Percentiles rank a stretch among this genome's conserved stretches.
These are phyloP conservation scores for Wickerhamomyces hampshirensis DNA, from an alignment of 805 yeast genomes.

Conservation along the genomic window DNA sequence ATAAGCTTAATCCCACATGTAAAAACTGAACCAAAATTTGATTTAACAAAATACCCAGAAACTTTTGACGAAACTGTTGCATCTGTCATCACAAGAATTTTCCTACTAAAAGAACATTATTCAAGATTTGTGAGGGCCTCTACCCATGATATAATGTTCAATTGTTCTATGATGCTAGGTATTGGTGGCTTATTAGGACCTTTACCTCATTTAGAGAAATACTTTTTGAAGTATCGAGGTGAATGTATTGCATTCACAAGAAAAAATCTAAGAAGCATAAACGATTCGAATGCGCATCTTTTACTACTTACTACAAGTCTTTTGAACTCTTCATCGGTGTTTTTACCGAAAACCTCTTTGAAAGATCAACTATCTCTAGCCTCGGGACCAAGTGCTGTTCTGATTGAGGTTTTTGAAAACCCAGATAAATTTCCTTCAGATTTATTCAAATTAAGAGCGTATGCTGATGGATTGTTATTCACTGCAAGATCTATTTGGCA, in stretches of 20 bases:
- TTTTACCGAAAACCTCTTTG: constrained; percentile 3
- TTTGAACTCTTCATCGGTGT: constrained; percentile 10
- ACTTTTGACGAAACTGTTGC: constrained; percentile 17
- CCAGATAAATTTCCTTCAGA: constrained; percentile 14
- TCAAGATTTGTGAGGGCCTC: constrained; percentile 1
- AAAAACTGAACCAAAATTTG: constrained; percentile 7
- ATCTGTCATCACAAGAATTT: constrained; percentile 12
- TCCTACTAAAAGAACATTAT: constrained; percentile 7
- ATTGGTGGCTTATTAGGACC: constrained; percentile 10
- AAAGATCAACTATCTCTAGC: constrained; percentile 17
- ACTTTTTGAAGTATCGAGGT: constrained; percentile 16
- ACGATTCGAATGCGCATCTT: constrained; percentile 13
- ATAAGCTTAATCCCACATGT: constrained; percentile 13
- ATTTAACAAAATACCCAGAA: constrained; percentile 8
- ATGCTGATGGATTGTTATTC: constrained; percentile 18
- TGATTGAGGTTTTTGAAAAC: constrained; percentile 12
- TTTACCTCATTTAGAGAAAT: constrained; percentile 3
- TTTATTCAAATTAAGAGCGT: constrained; percentile 5
- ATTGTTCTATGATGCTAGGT: constrained; percentile 13
- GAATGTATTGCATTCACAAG: constrained; percentile 8
- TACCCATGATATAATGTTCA: constrained; percentile 3
- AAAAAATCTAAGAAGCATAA: constrained; percentile 6
- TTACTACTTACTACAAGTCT: constrained; percentile 8
- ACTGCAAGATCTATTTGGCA: constrained; percentile 15
- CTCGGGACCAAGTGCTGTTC: constrained; percentile 18